Evolutionary conservation across 108 stramenopile species (phyloP).

Genomic region (Fragilaria radians): DNA sequence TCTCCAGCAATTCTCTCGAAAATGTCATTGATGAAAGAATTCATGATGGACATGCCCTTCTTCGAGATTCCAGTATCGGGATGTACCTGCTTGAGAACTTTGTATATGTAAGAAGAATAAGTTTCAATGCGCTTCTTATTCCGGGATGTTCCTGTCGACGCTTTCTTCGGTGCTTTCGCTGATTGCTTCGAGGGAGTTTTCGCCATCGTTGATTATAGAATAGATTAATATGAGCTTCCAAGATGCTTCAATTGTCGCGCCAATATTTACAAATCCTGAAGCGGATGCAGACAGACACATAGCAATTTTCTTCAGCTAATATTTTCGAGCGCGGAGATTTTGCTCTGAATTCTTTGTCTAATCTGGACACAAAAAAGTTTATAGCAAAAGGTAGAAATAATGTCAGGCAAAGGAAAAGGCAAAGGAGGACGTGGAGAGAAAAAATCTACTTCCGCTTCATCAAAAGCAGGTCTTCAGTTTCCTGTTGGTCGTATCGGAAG

Average conservation of each 20-base stretch:
- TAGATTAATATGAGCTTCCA: constrained; percentile 1
- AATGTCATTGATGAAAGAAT: constrained; percentile 81
- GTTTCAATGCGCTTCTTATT: constrained; percentile 81
- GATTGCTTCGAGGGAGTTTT: constrained; percentile 62
- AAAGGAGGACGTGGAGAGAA: constrained; percentile 81
- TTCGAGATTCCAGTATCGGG: constrained; percentile 72
- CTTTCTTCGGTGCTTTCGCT: constrained; percentile 42
- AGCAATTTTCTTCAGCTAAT: background rate
- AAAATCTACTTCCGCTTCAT: constrained; percentile 74
- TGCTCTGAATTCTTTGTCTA: background rate
- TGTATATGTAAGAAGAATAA: constrained; percentile 52
- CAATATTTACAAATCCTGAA: background rate
- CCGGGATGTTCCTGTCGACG: constrained; percentile 24
- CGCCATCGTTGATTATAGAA: constrained; percentile 31
- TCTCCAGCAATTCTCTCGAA: constrained; percentile 84
- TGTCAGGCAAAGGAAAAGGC: constrained; percentile 45
- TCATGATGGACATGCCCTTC: constrained; percentile 79
- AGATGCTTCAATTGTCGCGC: background rate
- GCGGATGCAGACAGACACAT: background rate
- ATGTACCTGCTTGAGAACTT: constrained; percentile 44
- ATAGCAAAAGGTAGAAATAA: constrained; percentile 6
- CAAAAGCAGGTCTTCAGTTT: constrained; percentile 96
- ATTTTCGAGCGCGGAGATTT: background rate
- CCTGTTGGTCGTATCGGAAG: constrained; percentile 94
- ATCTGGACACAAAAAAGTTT: background rate